Conservation (phyloP, 2,329 filamentous ascomycete species). For the Aspergillus bombycis region DNA sequence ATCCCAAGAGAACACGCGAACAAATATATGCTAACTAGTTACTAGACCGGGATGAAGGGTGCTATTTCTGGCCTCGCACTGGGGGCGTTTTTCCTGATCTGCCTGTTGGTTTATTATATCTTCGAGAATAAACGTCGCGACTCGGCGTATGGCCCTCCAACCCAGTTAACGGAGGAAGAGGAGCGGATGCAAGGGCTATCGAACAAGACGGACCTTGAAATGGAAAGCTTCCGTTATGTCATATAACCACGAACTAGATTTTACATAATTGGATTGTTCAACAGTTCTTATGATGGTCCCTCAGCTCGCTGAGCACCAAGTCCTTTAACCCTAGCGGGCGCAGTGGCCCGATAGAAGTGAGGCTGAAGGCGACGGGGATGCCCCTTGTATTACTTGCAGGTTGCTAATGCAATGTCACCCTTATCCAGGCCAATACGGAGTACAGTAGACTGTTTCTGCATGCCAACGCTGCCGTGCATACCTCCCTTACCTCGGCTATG, state of each 20-base stretch:
- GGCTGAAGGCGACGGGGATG: neutral
- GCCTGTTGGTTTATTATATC: constrained; percentile 33
- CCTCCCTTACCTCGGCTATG: neutral
- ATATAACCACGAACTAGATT: constrained; percentile 17
- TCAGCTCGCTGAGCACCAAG: neutral
- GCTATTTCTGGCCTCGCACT: constrained; percentile 33
- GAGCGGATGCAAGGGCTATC: constrained; percentile 35
- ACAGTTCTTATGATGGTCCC: neutral
- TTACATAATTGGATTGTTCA: neutral
- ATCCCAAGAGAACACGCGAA: neutral
- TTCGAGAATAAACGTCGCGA: constrained; percentile 37
- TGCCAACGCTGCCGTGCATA: neutral
- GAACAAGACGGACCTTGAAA: constrained; percentile 40
- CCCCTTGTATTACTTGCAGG: neutral
- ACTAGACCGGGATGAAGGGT: constrained; percentile 39
- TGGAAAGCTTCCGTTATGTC: constrained; percentile 40
- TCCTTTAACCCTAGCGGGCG: neutral
- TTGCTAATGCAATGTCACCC: neutral
- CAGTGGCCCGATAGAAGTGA: neutral
- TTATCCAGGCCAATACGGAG: neutral
- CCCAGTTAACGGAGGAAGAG: constrained; percentile 29
- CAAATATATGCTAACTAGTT: neutral
- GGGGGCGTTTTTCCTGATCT: constrained; percentile 34
- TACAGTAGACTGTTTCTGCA: neutral
- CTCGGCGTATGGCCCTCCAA: constrained; percentile 27